These are phyloP conservation scores for Nelumbo lutea DNA, from an alignment of 164 flowering plant species.

Conservation along the genomic window DNA sequence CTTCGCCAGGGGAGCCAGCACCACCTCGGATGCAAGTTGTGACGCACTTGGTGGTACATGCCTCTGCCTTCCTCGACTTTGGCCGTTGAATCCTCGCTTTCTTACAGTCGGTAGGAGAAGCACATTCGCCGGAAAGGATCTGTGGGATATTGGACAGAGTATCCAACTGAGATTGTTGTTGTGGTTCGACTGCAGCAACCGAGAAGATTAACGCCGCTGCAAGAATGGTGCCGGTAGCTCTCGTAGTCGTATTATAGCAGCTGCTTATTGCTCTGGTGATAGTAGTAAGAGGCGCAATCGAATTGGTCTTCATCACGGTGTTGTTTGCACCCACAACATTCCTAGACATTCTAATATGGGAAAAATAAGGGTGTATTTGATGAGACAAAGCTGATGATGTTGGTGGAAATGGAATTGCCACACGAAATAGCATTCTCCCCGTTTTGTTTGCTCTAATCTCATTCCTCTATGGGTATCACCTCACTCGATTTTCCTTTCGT, in stretches of 20 bases:
- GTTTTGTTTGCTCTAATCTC: too few relatives aligned
- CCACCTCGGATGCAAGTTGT: conserved; percentile 84
- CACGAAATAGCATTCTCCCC: not conserved
- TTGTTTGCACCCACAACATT: not conserved
- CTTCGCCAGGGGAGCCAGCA: conserved; percentile 87
- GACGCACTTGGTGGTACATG: conserved; percentile 76
- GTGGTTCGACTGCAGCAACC: not conserved
- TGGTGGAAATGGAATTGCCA: not conserved
- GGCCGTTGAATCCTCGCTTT: conserved; percentile 64
- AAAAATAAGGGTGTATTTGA: not conserved
- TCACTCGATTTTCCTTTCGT: not conserved
- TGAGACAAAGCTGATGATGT: too few relatives aligned
- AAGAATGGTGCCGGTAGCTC: conserved; percentile 14
- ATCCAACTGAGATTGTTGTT: conserved; percentile 22
- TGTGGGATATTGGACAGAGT: conserved; percentile 73
- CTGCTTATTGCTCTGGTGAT: not conserved
- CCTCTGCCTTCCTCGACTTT: conserved; percentile 72
- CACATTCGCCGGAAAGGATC: conserved; percentile 54
- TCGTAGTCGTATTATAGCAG: not conserved
- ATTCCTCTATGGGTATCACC: not conserved
- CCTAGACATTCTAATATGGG: not conserved
- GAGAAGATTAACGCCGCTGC: conserved; percentile 28
- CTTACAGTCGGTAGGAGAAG: conserved; percentile 34
- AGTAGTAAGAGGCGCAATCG: too few relatives aligned
- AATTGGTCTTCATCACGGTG: not conserved